Evolutionary conservation across 306 rosid genomes (phyloP).

Genomic region (Medicago lupulina): DNA sequence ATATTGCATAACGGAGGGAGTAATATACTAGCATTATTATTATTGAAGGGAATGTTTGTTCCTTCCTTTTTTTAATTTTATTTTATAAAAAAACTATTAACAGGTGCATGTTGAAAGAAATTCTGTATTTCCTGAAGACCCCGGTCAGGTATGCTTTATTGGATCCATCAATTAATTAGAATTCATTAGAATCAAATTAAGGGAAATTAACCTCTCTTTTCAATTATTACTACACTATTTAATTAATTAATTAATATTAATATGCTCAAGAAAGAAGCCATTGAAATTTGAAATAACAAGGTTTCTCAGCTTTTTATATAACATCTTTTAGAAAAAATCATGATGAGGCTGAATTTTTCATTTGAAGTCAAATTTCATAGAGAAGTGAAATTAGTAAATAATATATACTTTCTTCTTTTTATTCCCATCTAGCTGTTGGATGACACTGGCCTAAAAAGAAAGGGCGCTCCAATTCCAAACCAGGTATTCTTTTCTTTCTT

Average conservation of each 20-base stretch:
- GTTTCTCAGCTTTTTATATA: constrained; percentile 44
- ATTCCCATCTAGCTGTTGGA: constrained; percentile 51
- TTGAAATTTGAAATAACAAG: constrained; percentile 27
- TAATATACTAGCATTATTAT: too few species aligned
- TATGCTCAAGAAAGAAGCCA: neutral
- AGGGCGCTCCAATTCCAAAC: constrained; percentile 51
- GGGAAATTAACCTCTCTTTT: constrained; percentile 21
- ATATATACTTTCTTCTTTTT: constrained; percentile 22
- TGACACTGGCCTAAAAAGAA: constrained; percentile 55
- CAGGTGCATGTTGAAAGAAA: constrained; percentile 54
- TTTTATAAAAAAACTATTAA: constrained; percentile 6
- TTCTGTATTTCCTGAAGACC: constrained; percentile 62
- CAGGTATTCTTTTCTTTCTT: constrained; percentile 47
- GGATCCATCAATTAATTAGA: constrained; percentile 44
- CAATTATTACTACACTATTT: constrained; percentile 37
- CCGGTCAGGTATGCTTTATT: constrained; percentile 57
- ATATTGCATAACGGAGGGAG: too few species aligned
- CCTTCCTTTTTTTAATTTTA: constrained; percentile 8
- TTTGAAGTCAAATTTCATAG: constrained; percentile 48
- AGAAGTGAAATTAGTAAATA: constrained; percentile 13
- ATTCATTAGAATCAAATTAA: constrained; percentile 41
- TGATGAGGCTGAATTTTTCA: constrained; percentile 43
- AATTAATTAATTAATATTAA: constrained; percentile 1
- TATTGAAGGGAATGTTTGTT: constrained; percentile 13
- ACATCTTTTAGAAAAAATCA: constrained; percentile 45